Base-by-base conservation (phyloP, 345 rosid species). In the Conringia planisiliqua region DNA sequence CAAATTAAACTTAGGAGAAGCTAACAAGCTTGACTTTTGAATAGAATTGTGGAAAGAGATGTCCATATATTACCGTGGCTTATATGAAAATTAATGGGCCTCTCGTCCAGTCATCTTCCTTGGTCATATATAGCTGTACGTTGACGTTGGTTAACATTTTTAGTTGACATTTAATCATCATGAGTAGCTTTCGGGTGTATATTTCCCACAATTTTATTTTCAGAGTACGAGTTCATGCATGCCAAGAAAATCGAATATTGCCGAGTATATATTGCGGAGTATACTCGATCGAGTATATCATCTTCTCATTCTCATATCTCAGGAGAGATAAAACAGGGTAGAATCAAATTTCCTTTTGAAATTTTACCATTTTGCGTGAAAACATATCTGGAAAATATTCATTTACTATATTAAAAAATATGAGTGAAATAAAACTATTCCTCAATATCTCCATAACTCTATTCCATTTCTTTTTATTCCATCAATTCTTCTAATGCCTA, bases 1-100 rank as follows among this genome's bases (percentile, higher is more conserved):
- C 35, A 33, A 65, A 73, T 56, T 44, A 65, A 32, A 74, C 66
- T 18, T 24, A 33, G 58, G 30, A 56, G 22, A 66, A 65, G 65
- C 71, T 33, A 63, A 18, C 46, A 63, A 73, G 57, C 65, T 73
- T 73, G 57, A 58, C 71, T 73, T 64, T 73, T 73, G 58, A 56
- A 48, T 43, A 20, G 66, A 56, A 55, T 18, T 10, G 13, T 10
- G 29, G 27, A 50, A 17, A 74, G 48, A 66, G 72, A 65, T 66
- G 5, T 66, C 10, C 57, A 56, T 55, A 24, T 33, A 44, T 43
- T 18, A 46, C 20, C 26, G 63, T 35, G 35, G 35, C 12, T 40
- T 50, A 14, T 60, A 47, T 16, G n/a, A 42, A 56, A 33, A 32
- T 33, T 16, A 22, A 22, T 22, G 17, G 65, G 27, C 40, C 44